Base-by-base conservation (phyloP, 805 yeast species). In the Danielia oregonensis region DNA sequence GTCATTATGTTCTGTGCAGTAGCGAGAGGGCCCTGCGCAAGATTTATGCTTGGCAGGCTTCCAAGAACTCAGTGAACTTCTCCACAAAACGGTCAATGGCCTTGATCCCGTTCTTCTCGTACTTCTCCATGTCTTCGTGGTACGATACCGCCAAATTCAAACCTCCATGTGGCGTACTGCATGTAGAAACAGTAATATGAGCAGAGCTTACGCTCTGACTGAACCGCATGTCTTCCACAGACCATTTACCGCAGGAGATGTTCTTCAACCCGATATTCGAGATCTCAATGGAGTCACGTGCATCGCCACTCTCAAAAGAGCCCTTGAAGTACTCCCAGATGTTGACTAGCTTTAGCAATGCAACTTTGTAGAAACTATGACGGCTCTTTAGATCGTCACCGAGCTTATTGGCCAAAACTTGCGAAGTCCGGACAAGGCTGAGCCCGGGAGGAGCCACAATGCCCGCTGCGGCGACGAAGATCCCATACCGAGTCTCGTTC, bases 201-300 rank as follows among this genome's bases (percentile, higher is more conserved):
- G 46, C 28, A 16, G 22, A 25, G 3, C 41, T 33, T 13, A 36
- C 38, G 13, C 48, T 40, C 24, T 43, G 48, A 25, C 46, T 38
- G 30, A 45, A 45, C 2, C 29, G 17, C 9, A 32, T 18, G 17
- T 43, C 38, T 11, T 22, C 30, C n/a, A 37, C 42, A 6, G 11
- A 26, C 40, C 40, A 43, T 3, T 26, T 18, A 4, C 40, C 37
- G 12, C 33, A 30, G 3, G 15, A 5, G 5, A 35, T 14, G 6
- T 26, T 16, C 6, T 27, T 31, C 5, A 27, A 24, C 4, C 49
- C 49, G 19, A 45, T 17, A 18, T 45, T 45, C 8, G 48, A 43
- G 12, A 43, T 39, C 35, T 45, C 49, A 6, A 43, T 17, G 2
- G 48, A 34, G 9, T 26, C 18, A n/a, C 43, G 37, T 7, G 17